Base-by-base conservation (phyloP, 495 filamentous ascomycete species). In the Penicillium robsamsonii region DNA sequence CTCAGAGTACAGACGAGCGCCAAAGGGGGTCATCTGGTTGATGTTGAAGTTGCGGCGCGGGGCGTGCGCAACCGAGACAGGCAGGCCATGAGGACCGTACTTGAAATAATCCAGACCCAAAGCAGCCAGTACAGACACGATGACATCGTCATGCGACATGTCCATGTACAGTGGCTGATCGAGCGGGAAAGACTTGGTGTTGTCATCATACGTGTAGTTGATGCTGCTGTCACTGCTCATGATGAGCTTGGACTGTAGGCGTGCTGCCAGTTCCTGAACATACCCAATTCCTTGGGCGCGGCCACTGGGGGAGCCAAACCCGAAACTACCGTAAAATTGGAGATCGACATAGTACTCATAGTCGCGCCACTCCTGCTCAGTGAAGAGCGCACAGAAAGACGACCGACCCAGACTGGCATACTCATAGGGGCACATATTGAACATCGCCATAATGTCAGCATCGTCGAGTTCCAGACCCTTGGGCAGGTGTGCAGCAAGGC, bases 211-310 rank as follows among this genome's bases (percentile, higher is more conserved):
- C 5, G 81, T 83, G 44, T 77, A 69, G 62, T 87, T 87, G 73
- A 85, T 79, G 61, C 83, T 81, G n/a, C 76, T 81, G 8, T 77
- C 74, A 1, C 79, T 78, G 46, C 72, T 77, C 37, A 80, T 68
- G 43, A 72, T 67, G 7, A 81, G 71, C 55, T 83, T 80, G 57
- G 79, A 72, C 48, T 79, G 58, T 24, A 87, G 71, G n/a, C 84
- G 76, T 1, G 83, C 85, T 4, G 84, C 67, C 22, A 85, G 70
- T 68, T 88, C 85, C 47, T 84, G 72, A 11, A 86, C 80, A 55
- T 83, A 88, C 20, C 83, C 84, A 48, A 86, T 80, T 3, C 84
- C 85, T 22, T 85, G 76, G 13, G 85, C 86, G 17, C 85, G 76
- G 25, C 83, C 84, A 17, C 77, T 79, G 0, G 84, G 79, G 6